Base-by-base conservation (phyloP, 768 basidiomycete species). In the Suillus cothurnatus region DNA sequence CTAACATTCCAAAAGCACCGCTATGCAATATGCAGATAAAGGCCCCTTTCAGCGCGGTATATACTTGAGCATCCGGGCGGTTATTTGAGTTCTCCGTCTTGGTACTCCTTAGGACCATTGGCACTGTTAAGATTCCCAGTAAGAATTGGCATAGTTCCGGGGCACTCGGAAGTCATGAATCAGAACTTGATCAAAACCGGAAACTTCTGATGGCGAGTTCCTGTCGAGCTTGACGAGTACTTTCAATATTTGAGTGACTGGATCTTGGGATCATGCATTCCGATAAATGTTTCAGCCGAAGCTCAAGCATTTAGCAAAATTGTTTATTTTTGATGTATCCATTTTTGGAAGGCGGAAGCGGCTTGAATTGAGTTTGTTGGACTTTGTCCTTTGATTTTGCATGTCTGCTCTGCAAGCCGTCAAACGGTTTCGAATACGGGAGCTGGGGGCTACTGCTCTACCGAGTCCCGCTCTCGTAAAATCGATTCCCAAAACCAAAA, bases 381-480 rank as follows among this genome's bases (percentile, higher is more conserved):
- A n/a, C 52, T 11, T 17, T 32, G 31, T 32, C 31, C 31, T 31
- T n/a, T 52, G 28, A 31, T 52, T 52, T 52, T 19, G 14, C 14
- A 59, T 59, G 58, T 59, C 58, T 41, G 57, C 39, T 59, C 26
- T 64, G 21, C 63, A 64, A 70, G 68, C 66, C 58, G 67, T 75
- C 67, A 75, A 70, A 50, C 66, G 67, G 26, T 75, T 75, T 36
- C 66, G 74, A 61, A 52, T 77, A 53, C 64, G 73, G 7, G 67
- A 77, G 55, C 70, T 75, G 3, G 65, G 69, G 53, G 67, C 50
- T 14, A 55, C 62, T 7, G 61, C 70, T 3, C 70, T 67, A 2
- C 66, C 68, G n/a, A 55, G 52, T 11, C 60, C 53, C 19, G 39
- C 39, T 41, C 39, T 43, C 19, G 39, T 11, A 6, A 57, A 77